Base-by-base conservation (phyloP, 768 basidiomycete species). In the Rhizopogon vesiculosus region DNA sequence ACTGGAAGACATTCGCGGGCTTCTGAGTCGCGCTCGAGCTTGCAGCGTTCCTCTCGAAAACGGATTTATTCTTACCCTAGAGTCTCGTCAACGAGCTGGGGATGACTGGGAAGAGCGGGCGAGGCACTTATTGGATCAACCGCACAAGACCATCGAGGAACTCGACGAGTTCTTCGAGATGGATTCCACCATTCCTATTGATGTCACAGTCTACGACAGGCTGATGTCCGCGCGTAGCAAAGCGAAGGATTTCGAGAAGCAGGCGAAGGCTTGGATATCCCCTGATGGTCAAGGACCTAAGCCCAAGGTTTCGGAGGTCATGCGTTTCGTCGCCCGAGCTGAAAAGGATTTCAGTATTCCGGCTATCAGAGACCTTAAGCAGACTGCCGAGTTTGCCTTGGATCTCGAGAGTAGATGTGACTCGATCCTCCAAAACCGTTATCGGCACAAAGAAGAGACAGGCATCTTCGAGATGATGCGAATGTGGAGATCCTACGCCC, bases 341-440 rank as follows among this genome's bases (percentile, higher is more conserved):
- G 86, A 90, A 66, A 87, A 86, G 65, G 89, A 91, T 58, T 93
- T 85, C 64, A 81, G 74, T 62, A 89, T 93, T 45, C 72, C 80
- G 18, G 79, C 84, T 39, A 74, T 93, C 38, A 68, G 76, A 15
- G 82, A 87, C 50, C 73, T 93, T 46, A 85, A 85, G 65, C 78
- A 82, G 45, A 83, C 81, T 29, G 86, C 87, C 19, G 83, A 88
- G 56, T 84, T 90, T 59, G 91, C 89, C n/a, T 73, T 79, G 56
- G 89, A 91, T 62, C 80, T 91, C 25, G 90, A 93, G 71, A 74
- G 75, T 18, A 80, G 84, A 55, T 90, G 89, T 65, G 90, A 91
- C 41, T 78, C 82, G 31, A 87, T 91, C 31, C 69, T 91, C 56
- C 82, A 83, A 59, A 81, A 83, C 51, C 77, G 80, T 13, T 87